These are phyloP conservation scores for Rubia occidens DNA, from an alignment of 305 asterid genomes.

Conservation along the genomic window DNA sequence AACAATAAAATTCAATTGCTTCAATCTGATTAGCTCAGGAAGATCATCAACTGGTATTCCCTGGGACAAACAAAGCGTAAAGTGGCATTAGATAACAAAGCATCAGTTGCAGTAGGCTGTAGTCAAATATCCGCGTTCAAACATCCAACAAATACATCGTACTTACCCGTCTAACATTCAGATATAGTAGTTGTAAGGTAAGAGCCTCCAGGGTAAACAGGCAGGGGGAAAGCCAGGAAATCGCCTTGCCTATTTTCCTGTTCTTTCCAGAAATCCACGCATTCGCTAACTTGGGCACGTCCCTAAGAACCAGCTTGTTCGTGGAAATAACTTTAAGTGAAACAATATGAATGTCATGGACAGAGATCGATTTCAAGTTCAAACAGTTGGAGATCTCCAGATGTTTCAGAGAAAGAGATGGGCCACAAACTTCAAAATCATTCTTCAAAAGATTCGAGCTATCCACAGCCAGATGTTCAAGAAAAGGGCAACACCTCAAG, in stretches of 20 bases:
- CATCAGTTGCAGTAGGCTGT: background rate
- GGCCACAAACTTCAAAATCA: background rate
- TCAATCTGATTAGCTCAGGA: constrained; percentile 1
- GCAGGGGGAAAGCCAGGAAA: background rate
- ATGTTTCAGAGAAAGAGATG: constrained; percentile 3
- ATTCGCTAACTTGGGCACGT: background rate
- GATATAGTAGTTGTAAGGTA: background rate
- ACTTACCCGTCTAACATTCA: background rate
- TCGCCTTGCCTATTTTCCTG: background rate
- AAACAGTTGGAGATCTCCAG: background rate
- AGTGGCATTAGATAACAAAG: background rate
- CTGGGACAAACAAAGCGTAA: background rate
- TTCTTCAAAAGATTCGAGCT: background rate
- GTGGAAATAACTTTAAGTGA: background rate
- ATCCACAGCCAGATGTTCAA: constrained; percentile 2
- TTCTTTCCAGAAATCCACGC: background rate
- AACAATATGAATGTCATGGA: background rate
- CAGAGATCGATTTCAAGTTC: background rate
- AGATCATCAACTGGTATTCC: background rate
- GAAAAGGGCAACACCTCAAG: constrained; percentile 2
- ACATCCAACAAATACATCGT: background rate
- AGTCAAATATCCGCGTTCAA: background rate
- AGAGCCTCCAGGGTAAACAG: background rate
- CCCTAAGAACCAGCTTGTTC: background rate
- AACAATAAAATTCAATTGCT: background rate